Conservation (phyloP, 176 grass and related monocot species). For the Puya raimondii region DNA sequence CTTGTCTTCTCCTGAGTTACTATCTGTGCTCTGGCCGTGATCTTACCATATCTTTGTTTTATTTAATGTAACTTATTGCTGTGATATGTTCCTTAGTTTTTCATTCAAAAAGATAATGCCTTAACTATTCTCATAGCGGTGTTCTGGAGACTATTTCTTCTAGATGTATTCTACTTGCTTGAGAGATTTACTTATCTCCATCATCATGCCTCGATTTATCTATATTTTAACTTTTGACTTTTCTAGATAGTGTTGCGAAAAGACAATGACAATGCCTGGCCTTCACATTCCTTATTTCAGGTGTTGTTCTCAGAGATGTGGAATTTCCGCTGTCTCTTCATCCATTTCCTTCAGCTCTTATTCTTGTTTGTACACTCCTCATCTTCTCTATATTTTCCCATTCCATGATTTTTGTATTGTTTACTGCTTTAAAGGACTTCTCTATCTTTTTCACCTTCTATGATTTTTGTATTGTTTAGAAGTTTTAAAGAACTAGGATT, state of each 20-base stretch:
- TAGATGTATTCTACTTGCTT: too few species aligned
- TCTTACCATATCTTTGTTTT: too few species aligned
- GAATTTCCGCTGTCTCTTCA: slow-evolving; percentile 50
- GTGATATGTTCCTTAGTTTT: not conserved
- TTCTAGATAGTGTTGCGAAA: not conserved
- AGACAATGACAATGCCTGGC: slow-evolving; percentile 3
- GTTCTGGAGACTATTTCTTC: too few species aligned
- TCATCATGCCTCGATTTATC: too few species aligned
- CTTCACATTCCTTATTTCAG: slow-evolving; percentile 35
- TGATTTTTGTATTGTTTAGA: too few species aligned
- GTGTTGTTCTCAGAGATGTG: slow-evolving; percentile 38
- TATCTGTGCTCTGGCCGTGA: not conserved
- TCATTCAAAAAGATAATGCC: not conserved
- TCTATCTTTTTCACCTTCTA: not conserved
- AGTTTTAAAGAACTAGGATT: too few species aligned
- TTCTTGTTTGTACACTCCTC: slow-evolving; percentile 90
- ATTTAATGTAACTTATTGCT: not conserved
- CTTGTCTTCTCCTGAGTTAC: not conserved
- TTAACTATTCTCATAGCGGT: not conserved
- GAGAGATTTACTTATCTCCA: too few species aligned
- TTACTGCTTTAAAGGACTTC: slow-evolving; percentile 3
- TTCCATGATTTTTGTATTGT: slow-evolving; percentile 20
- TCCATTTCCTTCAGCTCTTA: slow-evolving; percentile 55
- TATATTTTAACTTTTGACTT: not conserved
- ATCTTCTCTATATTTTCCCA: slow-evolving; percentile 20